Evolutionary conservation across 176 grass and related monocot genomes (phyloP).

Genomic region (Aegilops speltoides): DNA sequence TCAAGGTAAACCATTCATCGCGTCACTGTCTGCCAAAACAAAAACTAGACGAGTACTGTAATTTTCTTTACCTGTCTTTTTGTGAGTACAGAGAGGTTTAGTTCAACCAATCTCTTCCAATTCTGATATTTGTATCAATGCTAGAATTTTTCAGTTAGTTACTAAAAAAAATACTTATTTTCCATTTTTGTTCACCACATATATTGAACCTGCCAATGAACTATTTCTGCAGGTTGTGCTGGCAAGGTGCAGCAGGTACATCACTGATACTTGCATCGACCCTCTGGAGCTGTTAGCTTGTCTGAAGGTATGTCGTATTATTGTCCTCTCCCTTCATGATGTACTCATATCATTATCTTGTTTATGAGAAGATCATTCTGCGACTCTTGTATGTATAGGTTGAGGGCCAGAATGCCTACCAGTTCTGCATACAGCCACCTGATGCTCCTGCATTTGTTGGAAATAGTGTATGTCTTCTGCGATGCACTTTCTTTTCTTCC

Average conservation of each 20-base stretch:
- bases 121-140: not conserved
- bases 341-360: not conserved
- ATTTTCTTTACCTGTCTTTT: not conserved
- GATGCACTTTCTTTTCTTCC: not conserved
- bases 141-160: not conserved
- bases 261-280: conserved; percentile 74
- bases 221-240: conserved; percentile 66
- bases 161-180: not conserved
- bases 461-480: conserved; percentile 81
- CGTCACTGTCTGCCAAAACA: not conserved
- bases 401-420: conserved; percentile 94
- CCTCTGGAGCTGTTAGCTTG: conserved; percentile 70
- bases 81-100: not conserved
- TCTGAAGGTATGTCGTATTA: conserved; percentile 50
- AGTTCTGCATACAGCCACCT: conserved; percentile 90
- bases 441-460: conserved; percentile 84
- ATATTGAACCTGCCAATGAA: not conserved
- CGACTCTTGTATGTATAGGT: conserved; percentile 33
- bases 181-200: not conserved
- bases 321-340: not conserved
- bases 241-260: conserved; percentile 91
- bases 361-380: not conserved
- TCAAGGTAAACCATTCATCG: conserved; percentile 58
- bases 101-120: not conserved
- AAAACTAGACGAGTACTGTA: not conserved